phyloP scores from a whole-genome alignment of 139 green algal genomes.

The Eudorina sp. region DNA sequence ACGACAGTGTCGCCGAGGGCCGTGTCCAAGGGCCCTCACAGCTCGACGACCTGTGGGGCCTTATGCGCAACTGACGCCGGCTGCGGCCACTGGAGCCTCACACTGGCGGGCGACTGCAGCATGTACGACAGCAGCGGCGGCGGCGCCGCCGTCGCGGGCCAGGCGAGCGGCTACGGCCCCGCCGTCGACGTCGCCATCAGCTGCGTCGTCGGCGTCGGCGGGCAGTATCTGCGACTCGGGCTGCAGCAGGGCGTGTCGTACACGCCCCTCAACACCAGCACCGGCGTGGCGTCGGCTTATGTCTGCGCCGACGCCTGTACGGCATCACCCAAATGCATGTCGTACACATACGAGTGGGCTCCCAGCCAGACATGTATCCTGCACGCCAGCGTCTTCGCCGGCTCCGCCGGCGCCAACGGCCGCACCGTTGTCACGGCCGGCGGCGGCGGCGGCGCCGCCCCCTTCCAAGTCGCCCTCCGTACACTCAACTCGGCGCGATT shows the following conservation, averaged over 20 bases:
- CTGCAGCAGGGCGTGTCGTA: not conserved
- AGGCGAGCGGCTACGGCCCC: conserved; percentile 5
- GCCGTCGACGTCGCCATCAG: not conserved
- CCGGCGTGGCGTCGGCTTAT: not conserved
- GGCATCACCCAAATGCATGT: not conserved
- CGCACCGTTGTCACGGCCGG: too few species aligned
- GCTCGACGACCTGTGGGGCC: not conserved
- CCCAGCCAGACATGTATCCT: not conserved
- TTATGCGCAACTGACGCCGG: not conserved
- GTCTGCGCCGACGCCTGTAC: not conserved
- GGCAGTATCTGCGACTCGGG: not conserved
- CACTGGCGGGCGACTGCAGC: not conserved
- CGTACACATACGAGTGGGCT: not conserved
- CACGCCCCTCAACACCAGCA: not conserved
- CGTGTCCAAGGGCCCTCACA: not conserved
- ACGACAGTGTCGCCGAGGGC: not conserved
- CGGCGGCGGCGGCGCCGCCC: not conserved
- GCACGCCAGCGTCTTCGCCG: not conserved
- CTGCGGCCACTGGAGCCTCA: not conserved
- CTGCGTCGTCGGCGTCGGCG: not conserved
- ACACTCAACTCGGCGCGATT: not conserved
- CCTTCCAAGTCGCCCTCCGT: not conserved
- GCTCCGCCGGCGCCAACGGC: not conserved
- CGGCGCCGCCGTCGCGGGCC: not conserved
- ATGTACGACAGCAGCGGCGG: not conserved